phyloP scores from a whole-genome alignment of 768 basidiomycete genomes.

The Coprinopsis marcescibilis region DNA sequence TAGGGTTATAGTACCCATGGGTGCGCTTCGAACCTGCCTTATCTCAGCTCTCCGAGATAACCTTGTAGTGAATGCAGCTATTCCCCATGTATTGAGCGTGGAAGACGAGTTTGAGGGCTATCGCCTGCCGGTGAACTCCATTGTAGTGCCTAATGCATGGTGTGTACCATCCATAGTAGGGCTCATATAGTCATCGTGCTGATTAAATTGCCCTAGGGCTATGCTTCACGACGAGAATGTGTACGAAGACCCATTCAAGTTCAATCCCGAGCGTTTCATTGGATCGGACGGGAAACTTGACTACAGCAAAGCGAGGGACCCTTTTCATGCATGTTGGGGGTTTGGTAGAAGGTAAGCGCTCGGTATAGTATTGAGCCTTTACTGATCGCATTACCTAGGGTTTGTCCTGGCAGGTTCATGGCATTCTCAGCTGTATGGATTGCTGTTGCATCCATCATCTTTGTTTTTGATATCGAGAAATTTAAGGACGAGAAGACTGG shows the following conservation, averaged over 20 bases:
- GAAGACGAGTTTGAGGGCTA: conserved; percentile 43
- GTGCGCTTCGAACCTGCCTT: not conserved
- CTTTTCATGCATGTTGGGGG: not conserved
- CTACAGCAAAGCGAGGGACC: not conserved
- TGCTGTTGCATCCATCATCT: too few relatives aligned
- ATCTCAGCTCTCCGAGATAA: not conserved
- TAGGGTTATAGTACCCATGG: not conserved
- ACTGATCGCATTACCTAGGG: too few relatives aligned
- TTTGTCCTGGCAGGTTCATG: too few relatives aligned
- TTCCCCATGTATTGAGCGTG: conserved; percentile 28
- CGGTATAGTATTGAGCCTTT: too few relatives aligned
- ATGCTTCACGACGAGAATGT: conserved; percentile 20
- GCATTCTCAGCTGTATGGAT: too few relatives aligned
- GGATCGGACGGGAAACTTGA: conserved; percentile 17
- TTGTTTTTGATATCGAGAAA: too few relatives aligned
- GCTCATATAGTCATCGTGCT: not conserved
- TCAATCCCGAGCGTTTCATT: conserved; percentile 30
- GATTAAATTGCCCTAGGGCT: conserved; percentile 1
- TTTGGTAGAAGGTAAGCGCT: not conserved
- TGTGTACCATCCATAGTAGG: conserved; percentile 8
- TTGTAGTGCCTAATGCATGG: conserved; percentile 32
- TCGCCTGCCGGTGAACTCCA: conserved; percentile 37
- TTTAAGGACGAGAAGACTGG: too few relatives aligned
- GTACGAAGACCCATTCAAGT: conserved; percentile 16
- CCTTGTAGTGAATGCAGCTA: conserved; percentile 15